These are phyloP conservation scores for Metschnikowia continentalis DNA, from an alignment of 805 yeast species.

Conservation along the genomic window DNA sequence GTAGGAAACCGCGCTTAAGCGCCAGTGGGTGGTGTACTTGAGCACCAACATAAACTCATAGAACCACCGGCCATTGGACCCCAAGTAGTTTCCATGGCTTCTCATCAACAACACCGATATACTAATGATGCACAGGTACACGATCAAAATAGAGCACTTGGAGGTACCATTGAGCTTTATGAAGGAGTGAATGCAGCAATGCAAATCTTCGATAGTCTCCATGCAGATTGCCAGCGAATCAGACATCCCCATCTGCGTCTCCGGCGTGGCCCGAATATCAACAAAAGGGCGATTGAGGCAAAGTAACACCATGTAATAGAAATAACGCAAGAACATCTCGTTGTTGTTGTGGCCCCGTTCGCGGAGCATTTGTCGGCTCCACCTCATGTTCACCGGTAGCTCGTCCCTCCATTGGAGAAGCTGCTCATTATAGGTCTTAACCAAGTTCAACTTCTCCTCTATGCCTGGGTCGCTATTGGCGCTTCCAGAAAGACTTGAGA, in stretches of 20 bases:
- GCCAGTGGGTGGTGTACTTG: slow-evolving; percentile 8
- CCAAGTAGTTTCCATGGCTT: neutral
- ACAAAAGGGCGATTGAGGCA: slow-evolving; percentile 15
- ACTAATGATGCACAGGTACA: slow-evolving; percentile 12
- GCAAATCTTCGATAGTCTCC: slow-evolving; percentile 7
- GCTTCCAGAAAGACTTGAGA: neutral
- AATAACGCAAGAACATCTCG: slow-evolving; percentile 13
- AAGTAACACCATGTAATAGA: slow-evolving; percentile 11
- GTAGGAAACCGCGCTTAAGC: slow-evolving; percentile 10
- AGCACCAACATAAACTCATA: slow-evolving; percentile 14
- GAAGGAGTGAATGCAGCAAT: slow-evolving; percentile 8
- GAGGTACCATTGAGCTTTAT: slow-evolving; percentile 9
- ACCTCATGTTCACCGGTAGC: slow-evolving; percentile 7
- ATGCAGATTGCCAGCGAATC: slow-evolving; percentile 7
- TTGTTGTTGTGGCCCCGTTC: slow-evolving; percentile 10
- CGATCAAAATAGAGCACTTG: slow-evolving; percentile 11
- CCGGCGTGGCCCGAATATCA: neutral
- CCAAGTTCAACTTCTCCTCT: slow-evolving; percentile 3
- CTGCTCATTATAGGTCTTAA: slow-evolving; percentile 6
- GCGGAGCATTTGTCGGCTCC: slow-evolving; percentile 5
- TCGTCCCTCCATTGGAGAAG: slow-evolving; percentile 10
- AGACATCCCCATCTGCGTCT: neutral
- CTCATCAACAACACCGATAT: slow-evolving; percentile 7
- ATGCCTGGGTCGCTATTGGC: neutral
- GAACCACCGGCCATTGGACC: neutral